A percentile compares a stretch with the other conserved stretches of the same genome.
Conservation (phyloP, 257 asterid species). For the Solanum chilense region DNA sequence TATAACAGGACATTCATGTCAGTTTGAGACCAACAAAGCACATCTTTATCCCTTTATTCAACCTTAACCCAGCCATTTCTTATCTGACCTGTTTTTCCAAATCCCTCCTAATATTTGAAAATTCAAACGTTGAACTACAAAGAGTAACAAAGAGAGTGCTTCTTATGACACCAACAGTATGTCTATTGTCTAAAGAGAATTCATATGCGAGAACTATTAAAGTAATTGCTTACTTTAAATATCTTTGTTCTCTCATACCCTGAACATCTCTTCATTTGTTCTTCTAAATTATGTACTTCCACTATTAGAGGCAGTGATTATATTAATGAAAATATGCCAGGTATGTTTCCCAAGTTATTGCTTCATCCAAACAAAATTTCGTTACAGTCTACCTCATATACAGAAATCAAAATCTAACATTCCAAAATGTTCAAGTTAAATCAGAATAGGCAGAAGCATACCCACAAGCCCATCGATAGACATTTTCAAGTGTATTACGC, state of each 20-base stretch:
- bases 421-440: neutral
- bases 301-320: neutral
- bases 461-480: conserved; percentile 95
- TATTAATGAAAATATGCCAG: neutral
- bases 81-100: neutral
- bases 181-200: neutral
- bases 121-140: neutral
- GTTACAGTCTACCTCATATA: neutral
- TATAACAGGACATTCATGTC: neutral
- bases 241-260: neutral
- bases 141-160: neutral
- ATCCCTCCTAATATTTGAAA: neutral
- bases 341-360: neutral
- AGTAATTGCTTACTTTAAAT: neutral
- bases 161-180: neutral
- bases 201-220: neutral
- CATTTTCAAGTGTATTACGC: conserved; percentile 65
- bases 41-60: neutral
- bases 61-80: neutral
- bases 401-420: neutral
- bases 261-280: neutral
- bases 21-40: neutral
- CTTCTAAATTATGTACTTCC: neutral
- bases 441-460: conserved; percentile 18
- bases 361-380: neutral